These are phyloP conservation scores for Phyllosticta citriasiana DNA, from an alignment of 2,329 filamentous ascomycete species.

Conservation along the genomic window DNA sequence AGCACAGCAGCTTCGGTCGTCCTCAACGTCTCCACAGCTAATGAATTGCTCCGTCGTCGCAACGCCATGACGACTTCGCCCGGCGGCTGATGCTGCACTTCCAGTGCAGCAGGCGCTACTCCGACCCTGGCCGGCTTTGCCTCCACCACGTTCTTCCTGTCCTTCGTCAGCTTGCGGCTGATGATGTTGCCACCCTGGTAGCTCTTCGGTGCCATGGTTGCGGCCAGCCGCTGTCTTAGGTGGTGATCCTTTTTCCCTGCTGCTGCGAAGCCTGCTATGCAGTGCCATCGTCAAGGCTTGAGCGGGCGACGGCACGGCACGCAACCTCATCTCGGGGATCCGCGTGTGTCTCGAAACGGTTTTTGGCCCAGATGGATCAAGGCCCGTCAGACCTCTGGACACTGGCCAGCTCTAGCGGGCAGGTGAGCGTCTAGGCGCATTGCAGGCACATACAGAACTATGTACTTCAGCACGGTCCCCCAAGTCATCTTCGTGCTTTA, in stretches of 20 bases:
- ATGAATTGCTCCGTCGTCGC: background rate
- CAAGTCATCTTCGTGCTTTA: background rate
- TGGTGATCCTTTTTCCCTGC: background rate
- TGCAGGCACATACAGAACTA: background rate
- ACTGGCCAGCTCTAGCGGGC: background rate
- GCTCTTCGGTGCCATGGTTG: background rate
- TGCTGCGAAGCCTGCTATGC: background rate
- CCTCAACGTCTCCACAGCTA: background rate
- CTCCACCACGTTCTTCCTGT: background rate
- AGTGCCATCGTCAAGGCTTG: background rate
- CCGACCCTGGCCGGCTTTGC: background rate
- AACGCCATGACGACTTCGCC: background rate
- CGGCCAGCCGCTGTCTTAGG: slow-evolving; percentile 6
- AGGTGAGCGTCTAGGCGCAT: background rate
- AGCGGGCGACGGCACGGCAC: slow-evolving; percentile 5
- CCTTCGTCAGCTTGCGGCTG: background rate
- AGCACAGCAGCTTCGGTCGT: background rate
- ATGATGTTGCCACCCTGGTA: background rate
- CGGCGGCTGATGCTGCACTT: background rate
- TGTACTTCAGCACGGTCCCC: slow-evolving; percentile 3
- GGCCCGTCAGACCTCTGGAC: background rate
- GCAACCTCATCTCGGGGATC: slow-evolving; percentile 7
- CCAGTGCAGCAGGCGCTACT: background rate
- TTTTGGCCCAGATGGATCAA: background rate
- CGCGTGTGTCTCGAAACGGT: background rate